These are phyloP conservation scores for Thelonectria discophora DNA, from an alignment of 2,329 filamentous ascomycete species.

Conservation along the genomic window DNA sequence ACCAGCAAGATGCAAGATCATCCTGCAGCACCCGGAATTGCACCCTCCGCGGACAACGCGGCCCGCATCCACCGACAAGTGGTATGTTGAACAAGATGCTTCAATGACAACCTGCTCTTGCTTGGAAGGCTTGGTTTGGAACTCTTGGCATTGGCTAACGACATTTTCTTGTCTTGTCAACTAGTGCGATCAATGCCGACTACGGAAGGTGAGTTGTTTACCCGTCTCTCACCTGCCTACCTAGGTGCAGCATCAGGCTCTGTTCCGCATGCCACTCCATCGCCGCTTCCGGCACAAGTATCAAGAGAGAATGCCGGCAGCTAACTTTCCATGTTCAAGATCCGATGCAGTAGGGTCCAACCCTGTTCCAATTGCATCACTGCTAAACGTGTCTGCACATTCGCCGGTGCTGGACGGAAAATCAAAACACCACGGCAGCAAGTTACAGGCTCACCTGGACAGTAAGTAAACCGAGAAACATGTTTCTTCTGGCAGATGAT, in stretches of 20 bases:
- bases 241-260: neutral
- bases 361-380: slow-evolving; percentile 67
- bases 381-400: slow-evolving; percentile 62
- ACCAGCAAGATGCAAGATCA: too few relatives aligned
- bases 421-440: slow-evolving; percentile 64
- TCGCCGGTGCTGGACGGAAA: slow-evolving; percentile 62
- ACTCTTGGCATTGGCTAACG: neutral
- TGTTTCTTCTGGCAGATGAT: neutral
- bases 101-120: too few relatives aligned
- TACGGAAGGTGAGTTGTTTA: slow-evolving; percentile 51
- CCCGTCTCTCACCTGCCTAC: neutral
- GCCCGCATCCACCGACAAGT: too few relatives aligned
- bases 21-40: too few relatives aligned
- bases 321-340: slow-evolving; percentile 50
- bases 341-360: slow-evolving; percentile 66
- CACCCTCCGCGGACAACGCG: too few relatives aligned
- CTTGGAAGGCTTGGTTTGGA: slow-evolving; percentile 7
- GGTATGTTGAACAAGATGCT: too few relatives aligned
- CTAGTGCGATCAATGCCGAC: slow-evolving; percentile 57
- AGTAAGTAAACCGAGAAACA: slow-evolving; percentile 62
- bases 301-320: slow-evolving; percentile 25
- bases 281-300: too few relatives aligned
- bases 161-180: neutral
- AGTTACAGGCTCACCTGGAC: slow-evolving; percentile 67
- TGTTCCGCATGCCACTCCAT: neutral